These are phyloP conservation scores for Raddia guianensis DNA, from an alignment of 176 grass and related monocot species.

Conservation along the genomic window DNA sequence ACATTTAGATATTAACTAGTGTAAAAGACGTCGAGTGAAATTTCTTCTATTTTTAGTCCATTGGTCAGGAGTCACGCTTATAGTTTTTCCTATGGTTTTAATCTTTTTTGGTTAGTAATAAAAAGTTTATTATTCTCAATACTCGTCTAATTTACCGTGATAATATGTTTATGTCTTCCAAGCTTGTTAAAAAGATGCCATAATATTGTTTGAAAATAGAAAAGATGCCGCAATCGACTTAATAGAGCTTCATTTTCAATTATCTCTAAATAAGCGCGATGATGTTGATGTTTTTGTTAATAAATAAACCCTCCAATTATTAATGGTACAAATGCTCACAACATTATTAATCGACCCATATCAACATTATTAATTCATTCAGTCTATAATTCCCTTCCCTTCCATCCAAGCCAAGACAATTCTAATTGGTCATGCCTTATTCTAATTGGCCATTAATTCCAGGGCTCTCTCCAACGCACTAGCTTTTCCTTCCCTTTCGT, in stretches of 20 bases:
- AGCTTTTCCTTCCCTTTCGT: neutral
- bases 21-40: too few relatives aligned
- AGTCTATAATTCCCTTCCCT: neutral
- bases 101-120: too few relatives aligned
- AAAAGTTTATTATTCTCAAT: too few relatives aligned
- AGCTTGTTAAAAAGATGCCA: neutral
- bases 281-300: neutral
- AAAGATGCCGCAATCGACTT: neutral
- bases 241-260: neutral
- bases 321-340: neutral
- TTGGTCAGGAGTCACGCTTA: too few relatives aligned
- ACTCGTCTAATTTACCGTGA: neutral
- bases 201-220: neutral
- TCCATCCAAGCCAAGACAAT: conserved; percentile 6
- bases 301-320: neutral
- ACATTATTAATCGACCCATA: neutral
- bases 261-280: neutral
- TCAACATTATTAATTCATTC: neutral
- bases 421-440: neutral
- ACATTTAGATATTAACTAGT: too few relatives aligned
- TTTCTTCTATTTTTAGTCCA: too few relatives aligned
- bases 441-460: conserved; percentile 23
- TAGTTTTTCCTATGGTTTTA: too few relatives aligned
- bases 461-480: neutral
- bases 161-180: neutral